A percentile compares a stretch with the other conserved stretches of the same genome.
Evolutionary conservation across 2,329 filamentous ascomycete genomes (phyloP).

Genomic region (Fusarium poae): DNA sequence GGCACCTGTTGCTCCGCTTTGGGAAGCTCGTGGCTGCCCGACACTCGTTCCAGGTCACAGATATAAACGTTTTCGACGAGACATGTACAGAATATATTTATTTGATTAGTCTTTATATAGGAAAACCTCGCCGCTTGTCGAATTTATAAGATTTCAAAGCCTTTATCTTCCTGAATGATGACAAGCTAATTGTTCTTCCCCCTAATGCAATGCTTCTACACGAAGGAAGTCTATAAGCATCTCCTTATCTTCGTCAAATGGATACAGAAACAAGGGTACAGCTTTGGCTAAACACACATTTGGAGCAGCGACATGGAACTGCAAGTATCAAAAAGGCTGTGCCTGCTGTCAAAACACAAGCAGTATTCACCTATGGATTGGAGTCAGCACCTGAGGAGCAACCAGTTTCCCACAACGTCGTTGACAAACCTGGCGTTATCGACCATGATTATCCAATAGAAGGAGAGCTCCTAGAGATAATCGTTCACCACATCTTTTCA

Average conservation of each 20-base stretch:
- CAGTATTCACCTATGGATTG: neutral
- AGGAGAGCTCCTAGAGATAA: constrained; percentile 25
- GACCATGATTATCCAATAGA: constrained; percentile 21
- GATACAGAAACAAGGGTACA: constrained; percentile 5
- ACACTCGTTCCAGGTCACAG: constrained; percentile 1
- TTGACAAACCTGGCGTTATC: neutral
- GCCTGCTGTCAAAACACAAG: neutral
- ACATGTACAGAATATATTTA: neutral
- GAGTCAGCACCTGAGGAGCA: neutral
- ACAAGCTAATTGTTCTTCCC: neutral
- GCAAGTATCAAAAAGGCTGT: neutral
- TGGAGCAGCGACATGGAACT: neutral
- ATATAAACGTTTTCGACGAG: constrained; percentile 21
- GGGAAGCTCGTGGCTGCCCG: neutral
- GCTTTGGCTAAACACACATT: neutral
- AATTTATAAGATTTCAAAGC: neutral
- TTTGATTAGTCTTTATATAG: neutral
- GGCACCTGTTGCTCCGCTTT: constrained; percentile 26
- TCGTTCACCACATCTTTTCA: constrained; percentile 23
- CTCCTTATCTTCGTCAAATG: neutral
- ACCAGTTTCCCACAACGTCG: neutral
- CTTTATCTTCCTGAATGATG: neutral
- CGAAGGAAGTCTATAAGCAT: neutral
- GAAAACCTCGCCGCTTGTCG: neutral
- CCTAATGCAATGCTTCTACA: neutral